A percentile compares a stretch with the other conserved stretches of the same genome.
Conservation (phyloP, 768 basidiomycete species). For the Amanita polypyramis region DNA sequence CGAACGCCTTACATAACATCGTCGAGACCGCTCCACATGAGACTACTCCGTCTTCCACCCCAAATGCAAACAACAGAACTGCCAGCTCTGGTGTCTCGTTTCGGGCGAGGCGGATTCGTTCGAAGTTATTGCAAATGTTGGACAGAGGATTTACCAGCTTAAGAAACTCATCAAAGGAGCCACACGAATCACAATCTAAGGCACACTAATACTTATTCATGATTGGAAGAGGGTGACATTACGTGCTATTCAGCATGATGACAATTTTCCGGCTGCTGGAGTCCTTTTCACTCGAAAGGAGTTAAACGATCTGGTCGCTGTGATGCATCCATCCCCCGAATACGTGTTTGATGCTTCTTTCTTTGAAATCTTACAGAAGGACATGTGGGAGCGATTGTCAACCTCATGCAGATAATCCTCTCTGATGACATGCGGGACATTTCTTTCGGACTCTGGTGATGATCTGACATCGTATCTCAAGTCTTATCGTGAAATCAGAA, state of each 20-base stretch:
- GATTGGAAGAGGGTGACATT: conserved; percentile 8
- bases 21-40: too few species aligned
- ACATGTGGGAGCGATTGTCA: conserved; percentile 10
- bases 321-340: neutral
- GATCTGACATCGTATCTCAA: conserved; percentile 7
- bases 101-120: neutral
- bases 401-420: conserved; percentile 7
- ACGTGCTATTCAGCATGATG: conserved; percentile 6
- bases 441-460: neutral
- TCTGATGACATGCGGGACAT: conserved; percentile 8
- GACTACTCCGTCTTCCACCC: neutral
- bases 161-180: neutral
- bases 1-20: too few species aligned
- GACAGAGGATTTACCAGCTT: neutral
- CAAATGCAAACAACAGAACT: neutral
- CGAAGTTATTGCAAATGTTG: too few species aligned
- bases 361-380: conserved; percentile 9
- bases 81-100: conserved; percentile 1
- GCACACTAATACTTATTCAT: conserved; percentile 4
- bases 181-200: neutral
- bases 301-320: conserved; percentile 10
- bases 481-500: conserved; percentile 11
- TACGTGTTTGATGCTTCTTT: conserved; percentile 10
- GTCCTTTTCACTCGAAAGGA: conserved; percentile 10
- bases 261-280: conserved; percentile 8